Evolutionary conservation across 495 filamentous ascomycete species (phyloP).

Genomic region (Durotheca rogersii): DNA sequence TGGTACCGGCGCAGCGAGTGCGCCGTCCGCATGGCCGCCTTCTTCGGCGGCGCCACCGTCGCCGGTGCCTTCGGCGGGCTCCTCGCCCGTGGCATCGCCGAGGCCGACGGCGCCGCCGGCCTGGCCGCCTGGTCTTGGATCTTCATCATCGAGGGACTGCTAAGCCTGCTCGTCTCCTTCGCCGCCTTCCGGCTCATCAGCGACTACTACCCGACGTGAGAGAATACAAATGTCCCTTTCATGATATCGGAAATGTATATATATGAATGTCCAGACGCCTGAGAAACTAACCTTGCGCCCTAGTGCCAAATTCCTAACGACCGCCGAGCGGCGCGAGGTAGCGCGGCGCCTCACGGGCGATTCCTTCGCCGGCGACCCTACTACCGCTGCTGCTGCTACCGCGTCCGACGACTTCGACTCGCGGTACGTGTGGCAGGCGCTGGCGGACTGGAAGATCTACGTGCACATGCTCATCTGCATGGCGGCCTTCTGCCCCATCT

Average conservation of each 20-base stretch:
- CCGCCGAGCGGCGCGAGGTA: constrained; percentile 52
- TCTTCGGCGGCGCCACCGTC: constrained; percentile 59
- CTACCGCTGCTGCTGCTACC: too few species aligned
- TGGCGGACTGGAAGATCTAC: constrained; percentile 67
- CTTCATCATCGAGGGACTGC: constrained; percentile 63
- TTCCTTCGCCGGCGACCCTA: too few species aligned
- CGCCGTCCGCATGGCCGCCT: constrained; percentile 51
- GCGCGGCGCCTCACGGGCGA: constrained; percentile 51
- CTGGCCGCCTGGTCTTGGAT: constrained; percentile 45
- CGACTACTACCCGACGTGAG: constrained; percentile 58
- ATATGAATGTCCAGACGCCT: too few species aligned
- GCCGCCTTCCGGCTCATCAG: constrained; percentile 55
- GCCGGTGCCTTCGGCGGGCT: constrained; percentile 69
- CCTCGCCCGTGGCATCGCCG: constrained; percentile 61
- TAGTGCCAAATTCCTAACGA: constrained; percentile 52
- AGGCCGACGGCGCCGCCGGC: constrained; percentile 62
- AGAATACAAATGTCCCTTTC: constrained; percentile 2
- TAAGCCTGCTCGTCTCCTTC: constrained; percentile 48
- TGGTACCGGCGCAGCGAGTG: constrained; percentile 60
- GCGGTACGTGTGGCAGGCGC: constrained; percentile 64
- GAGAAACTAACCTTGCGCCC: neutral
- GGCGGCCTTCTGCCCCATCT: constrained; percentile 43
- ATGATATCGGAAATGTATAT: neutral
- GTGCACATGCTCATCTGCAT: constrained; percentile 50
- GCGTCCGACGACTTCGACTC: constrained; percentile 70